Percentiles rank a stretch among this genome's conserved stretches.
These are phyloP conservation scores for Phytopythium litorale DNA, from an alignment of 352 stramenopile species.

Conservation along the genomic window DNA sequence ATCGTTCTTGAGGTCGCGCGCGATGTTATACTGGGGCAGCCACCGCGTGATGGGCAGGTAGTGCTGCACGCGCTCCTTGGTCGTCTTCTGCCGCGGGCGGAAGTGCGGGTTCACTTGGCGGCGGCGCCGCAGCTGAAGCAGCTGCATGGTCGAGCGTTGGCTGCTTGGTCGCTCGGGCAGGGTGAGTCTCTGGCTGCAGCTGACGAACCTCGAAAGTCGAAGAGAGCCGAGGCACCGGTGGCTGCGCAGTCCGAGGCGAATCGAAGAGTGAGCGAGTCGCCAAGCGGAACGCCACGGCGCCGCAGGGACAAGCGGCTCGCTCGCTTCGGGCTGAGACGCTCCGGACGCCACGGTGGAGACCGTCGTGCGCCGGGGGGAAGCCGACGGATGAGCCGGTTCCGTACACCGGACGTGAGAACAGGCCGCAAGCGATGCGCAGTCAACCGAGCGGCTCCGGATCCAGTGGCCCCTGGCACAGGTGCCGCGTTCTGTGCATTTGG, in stretches of 20 bases:
- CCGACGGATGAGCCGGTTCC: neutral
- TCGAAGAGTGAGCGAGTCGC: constrained; percentile 2
- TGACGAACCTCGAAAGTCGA: too few species aligned
- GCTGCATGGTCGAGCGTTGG: neutral
- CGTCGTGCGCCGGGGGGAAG: too few species aligned
- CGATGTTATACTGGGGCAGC: constrained; percentile 35
- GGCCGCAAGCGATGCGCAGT: neutral
- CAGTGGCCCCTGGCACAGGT: neutral
- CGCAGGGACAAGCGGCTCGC: too few species aligned
- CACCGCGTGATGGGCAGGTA: constrained; percentile 40
- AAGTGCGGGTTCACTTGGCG: constrained; percentile 1
- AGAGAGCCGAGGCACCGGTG: neutral
- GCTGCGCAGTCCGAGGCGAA: neutral
- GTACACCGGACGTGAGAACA: neutral
- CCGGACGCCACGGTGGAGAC: too few species aligned
- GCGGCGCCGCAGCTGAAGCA: neutral
- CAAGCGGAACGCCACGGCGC: neutral
- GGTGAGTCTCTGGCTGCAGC: neutral
- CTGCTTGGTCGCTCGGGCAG: neutral
- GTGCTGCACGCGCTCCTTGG: constrained; percentile 7
- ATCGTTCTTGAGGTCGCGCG: constrained; percentile 52
- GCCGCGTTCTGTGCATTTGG: too few species aligned
- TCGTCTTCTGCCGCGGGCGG: neutral
- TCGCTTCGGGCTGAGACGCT: too few species aligned
- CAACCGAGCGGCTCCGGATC: neutral